Evolutionary conservation across 257 asterid species (phyloP).

Genomic region (Solanum virginianum): DNA sequence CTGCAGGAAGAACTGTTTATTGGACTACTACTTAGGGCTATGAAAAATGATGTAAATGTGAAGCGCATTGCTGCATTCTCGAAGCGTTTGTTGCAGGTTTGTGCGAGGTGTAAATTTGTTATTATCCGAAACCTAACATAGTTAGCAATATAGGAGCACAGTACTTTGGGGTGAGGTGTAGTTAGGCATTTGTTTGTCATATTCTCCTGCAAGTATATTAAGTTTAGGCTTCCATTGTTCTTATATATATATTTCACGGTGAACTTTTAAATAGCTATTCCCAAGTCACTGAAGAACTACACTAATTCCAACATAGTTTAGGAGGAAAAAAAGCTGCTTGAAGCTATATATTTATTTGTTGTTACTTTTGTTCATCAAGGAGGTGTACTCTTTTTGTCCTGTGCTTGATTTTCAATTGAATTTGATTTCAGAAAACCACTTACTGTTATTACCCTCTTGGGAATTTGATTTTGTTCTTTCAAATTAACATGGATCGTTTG

Average conservation of each 20-base stretch:
- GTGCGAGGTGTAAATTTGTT: background rate
- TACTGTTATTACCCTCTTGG: background rate
- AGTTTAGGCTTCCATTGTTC: background rate
- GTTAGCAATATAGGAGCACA: background rate
- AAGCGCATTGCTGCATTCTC: slow-evolving; percentile 87
- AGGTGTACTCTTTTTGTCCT: background rate
- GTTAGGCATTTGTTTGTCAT: background rate
- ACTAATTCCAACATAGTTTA: background rate
- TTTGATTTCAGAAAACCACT: background rate
- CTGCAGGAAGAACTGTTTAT: slow-evolving; percentile 88
- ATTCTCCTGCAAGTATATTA: background rate
- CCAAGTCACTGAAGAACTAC: background rate
- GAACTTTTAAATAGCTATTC: background rate
- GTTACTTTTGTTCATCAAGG: background rate
- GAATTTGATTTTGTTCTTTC: background rate
- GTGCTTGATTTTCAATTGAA: background rate
- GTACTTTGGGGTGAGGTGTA: background rate
- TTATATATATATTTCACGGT: background rate
- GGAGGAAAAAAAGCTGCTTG: background rate
- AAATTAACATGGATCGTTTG: background rate
- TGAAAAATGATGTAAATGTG: slow-evolving; percentile 88
- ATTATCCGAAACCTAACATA: background rate
- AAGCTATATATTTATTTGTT: background rate
- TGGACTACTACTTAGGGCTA: slow-evolving; percentile 68
- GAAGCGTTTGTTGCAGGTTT: slow-evolving; percentile 89